Conservation (phyloP, 2,329 filamentous ascomycete species). For the Penicillium sp. region DNA sequence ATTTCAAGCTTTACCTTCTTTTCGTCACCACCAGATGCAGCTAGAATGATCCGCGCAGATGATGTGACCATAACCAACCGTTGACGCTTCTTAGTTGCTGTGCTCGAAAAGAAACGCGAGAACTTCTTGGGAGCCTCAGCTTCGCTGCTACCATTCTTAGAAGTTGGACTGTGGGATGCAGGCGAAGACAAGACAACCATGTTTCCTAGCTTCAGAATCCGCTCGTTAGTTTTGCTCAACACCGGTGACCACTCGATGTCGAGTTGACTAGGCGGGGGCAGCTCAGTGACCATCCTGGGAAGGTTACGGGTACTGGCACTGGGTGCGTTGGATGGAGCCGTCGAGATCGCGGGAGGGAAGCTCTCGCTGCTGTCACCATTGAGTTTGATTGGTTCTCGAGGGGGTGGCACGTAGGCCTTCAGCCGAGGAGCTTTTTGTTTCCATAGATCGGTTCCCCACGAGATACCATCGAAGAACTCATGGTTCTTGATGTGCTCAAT, state of each 20-base stretch:
- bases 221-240: conserved; percentile 83
- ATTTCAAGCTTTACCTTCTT: conserved; percentile 94
- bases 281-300: conserved; percentile 84
- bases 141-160: conserved; percentile 65
- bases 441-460: conserved; percentile 84
- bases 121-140: conserved; percentile 78
- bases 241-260: conserved; percentile 99
- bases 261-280: conserved; percentile 92
- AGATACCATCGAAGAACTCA: conserved; percentile 86
- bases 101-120: conserved; percentile 88
- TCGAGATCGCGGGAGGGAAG: conserved; percentile 45
- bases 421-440: conserved; percentile 84
- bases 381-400: conserved; percentile 76
- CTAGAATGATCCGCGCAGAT: conserved; percentile 83
- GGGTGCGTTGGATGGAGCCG: conserved; percentile 40
- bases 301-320: conserved; percentile 60
- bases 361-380: conserved; percentile 52
- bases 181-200: conserved; percentile 80
- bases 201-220: conserved; percentile 92
- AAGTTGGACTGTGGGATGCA: conserved; percentile 70
- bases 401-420: conserved; percentile 76
- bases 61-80: conserved; percentile 94
- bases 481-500: conserved; percentile 98
- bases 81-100: conserved; percentile 87
- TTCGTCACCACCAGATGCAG: conserved; percentile 88